Percentiles rank a stretch among this genome's conserved stretches.
Evolutionary conservation across 495 filamentous ascomycete species (phyloP).

Genomic region (Friedmanniomyces simplex): DNA sequence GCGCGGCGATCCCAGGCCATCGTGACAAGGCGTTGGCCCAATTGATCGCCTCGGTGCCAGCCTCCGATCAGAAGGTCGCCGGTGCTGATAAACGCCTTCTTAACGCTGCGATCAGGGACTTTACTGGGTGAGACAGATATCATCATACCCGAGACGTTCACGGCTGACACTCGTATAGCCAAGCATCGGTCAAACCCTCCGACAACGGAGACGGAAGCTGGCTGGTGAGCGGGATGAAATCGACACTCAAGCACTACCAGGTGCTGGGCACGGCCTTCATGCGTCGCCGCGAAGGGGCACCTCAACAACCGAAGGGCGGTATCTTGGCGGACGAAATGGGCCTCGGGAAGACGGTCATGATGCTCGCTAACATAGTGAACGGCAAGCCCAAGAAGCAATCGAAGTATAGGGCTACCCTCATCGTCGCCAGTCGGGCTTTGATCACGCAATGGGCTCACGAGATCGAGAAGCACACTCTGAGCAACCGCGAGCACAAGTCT

Average conservation of each 20-base stretch:
- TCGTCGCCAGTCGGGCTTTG: conserved; percentile 39
- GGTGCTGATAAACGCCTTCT: conserved; percentile 16
- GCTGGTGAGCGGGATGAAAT: conserved; percentile 39
- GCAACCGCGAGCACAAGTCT: conserved; percentile 3
- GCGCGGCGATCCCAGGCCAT: conserved; percentile 4
- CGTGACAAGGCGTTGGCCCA: conserved; percentile 24
- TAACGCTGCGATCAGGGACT: conserved; percentile 32
- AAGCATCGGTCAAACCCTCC: not conserved
- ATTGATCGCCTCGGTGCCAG: conserved; percentile 26
- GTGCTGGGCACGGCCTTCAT: conserved; percentile 48
- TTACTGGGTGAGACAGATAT: conserved; percentile 21
- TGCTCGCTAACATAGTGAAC: conserved; percentile 36
- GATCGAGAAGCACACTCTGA: conserved; percentile 29
- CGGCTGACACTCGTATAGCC: not conserved
- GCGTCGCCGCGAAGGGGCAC: conserved; percentile 42
- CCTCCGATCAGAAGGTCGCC: conserved; percentile 13
- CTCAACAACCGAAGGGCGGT: conserved; percentile 38
- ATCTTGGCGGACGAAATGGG: conserved; percentile 55
- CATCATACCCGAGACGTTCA: not conserved
- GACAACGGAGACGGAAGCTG: conserved; percentile 29
- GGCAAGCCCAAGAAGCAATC: conserved; percentile 15
- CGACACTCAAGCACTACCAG: conserved; percentile 43
- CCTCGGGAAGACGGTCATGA: conserved; percentile 46
- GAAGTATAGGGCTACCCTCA: conserved; percentile 36
- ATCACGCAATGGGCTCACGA: conserved; percentile 38